Base-by-base conservation (phyloP, 169 alveolate species). In the Babesia divergens region DNA sequence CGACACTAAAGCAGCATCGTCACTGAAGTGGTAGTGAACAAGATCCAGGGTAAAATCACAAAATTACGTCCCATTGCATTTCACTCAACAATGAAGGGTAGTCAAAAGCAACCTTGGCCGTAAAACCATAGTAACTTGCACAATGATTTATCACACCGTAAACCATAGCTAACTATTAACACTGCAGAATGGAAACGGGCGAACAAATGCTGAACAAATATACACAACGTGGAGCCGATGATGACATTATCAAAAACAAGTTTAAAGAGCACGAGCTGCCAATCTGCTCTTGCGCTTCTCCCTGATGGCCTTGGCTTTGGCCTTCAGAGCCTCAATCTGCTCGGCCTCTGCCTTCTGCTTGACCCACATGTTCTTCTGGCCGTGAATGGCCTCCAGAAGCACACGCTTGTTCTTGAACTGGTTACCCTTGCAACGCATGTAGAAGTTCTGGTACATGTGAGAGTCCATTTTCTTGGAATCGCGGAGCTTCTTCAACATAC, bases 331-430 rank as follows among this genome's bases (percentile, higher is more conserved):
- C 74, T 91, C 96, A 13, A 89, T 66, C 81, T 90, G 94, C 58
- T 91, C 96, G 59, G 70, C 82, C 79, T 83, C 91, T 11, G 93
- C 91, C 89, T 95, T 94, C 90, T 93, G 95, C 79, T 93, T 88
- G 50, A 90, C 74, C 88, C 93, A 93, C 59, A 94, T 95, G 66
- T 91, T 90, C 89, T 94, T 94, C 89, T 93, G 95, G 72, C 89
- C 83, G 92, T 94, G 99, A 87, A 97, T 96, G 46, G 98, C 97
- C 82, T 97, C 99, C 69, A 96, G 91, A 71, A 97, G 89, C 66
- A 96, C 99, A 50, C 96, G 92, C 95, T 97, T 97, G 92, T 96
- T 96, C 92, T 95, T 96, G 95, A 92, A 97, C 84, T 93, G 97
- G 92, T 97, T 97, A 91, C 99, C 99, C 94, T 97, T 97, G 82